phyloP scores from a whole-genome alignment of 2,329 filamentous ascomycete species.

The Triangularia verruculosa region DNA sequence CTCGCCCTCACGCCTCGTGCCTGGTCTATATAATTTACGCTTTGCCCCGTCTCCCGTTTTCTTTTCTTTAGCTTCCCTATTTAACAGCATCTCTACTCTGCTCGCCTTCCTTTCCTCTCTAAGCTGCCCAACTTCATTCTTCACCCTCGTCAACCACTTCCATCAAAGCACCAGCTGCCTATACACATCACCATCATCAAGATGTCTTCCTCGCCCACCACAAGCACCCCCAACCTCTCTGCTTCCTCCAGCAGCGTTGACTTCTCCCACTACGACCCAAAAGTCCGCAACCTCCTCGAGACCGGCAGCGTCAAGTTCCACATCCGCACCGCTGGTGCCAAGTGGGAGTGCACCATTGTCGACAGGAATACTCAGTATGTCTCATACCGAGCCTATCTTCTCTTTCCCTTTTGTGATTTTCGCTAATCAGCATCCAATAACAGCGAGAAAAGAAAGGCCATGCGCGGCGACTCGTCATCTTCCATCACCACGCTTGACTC shows the following conservation, averaged over 20 bases:
- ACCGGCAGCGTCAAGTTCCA: slow-evolving; percentile 45
- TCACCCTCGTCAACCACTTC: neutral
- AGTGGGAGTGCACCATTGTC: slow-evolving; percentile 42
- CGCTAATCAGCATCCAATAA: slow-evolving; percentile 11
- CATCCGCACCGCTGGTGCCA: slow-evolving; percentile 42
- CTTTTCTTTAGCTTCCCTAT: slow-evolving; percentile 1
- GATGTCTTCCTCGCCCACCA: neutral
- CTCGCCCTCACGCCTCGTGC: neutral
- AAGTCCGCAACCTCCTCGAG: slow-evolving; percentile 34
- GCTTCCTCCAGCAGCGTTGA: slow-evolving; percentile 9
- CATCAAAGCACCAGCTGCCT: neutral
- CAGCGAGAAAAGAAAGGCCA: slow-evolving; percentile 28
- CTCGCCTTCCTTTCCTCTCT: neutral
- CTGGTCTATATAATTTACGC: slow-evolving; percentile 10
- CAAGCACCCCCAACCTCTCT: slow-evolving; percentile 21
- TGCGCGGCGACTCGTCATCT: slow-evolving; percentile 22
- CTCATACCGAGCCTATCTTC: neutral
- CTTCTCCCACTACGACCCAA: slow-evolving; percentile 13
- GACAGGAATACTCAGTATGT: slow-evolving; percentile 45
- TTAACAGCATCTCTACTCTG: neutral
- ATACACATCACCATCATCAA: neutral
- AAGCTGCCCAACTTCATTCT: neutral
- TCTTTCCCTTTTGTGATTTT: too few relatives aligned
- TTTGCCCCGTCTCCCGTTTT: slow-evolving; percentile 2
- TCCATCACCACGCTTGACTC: slow-evolving; percentile 18